Evolutionary conservation across 805 yeast species (phyloP).

Genomic region (Candida argentea): DNA sequence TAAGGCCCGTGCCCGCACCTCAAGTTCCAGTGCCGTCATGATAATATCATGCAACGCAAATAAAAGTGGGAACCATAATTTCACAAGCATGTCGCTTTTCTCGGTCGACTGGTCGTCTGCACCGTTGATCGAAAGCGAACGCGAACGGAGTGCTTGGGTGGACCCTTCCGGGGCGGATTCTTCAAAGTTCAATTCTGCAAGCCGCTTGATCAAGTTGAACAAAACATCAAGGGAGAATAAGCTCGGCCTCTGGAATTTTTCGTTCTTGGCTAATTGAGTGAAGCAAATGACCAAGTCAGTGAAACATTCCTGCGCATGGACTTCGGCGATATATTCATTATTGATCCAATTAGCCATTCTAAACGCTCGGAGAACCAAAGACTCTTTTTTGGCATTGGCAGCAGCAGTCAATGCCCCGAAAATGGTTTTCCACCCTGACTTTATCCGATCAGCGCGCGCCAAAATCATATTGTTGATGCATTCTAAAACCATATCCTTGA

Average conservation of each 20-base stretch:
- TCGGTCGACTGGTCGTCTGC: conserved; percentile 8
- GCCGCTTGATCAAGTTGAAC: conserved; percentile 47
- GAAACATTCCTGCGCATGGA: conserved; percentile 61
- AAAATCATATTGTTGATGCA: conserved; percentile 80
- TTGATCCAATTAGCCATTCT: conserved; percentile 54
- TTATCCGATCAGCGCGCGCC: conserved; percentile 62
- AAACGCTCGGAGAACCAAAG: conserved; percentile 54
- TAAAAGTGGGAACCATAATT: conserved; percentile 80
- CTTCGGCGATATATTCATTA: conserved; percentile 48
- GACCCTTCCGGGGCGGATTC: conserved; percentile 7
- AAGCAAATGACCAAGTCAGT: conserved; percentile 62
- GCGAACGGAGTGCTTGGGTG: no score
- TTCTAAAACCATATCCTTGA: conserved; percentile 82
- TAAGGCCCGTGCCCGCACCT: conserved; percentile 84
- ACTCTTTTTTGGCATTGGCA: conserved; percentile 49
- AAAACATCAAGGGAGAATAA: conserved; percentile 73
- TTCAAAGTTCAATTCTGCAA: conserved; percentile 37
- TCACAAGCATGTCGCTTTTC: conserved; percentile 31
- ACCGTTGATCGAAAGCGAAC: conserved; percentile 5
- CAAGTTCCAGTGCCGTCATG: conserved; percentile 89
- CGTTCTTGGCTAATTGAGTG: conserved; percentile 76
- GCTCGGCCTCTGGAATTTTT: conserved; percentile 68
- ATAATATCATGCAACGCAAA: conserved; percentile 79
- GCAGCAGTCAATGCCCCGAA: conserved; percentile 70
- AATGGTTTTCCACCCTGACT: conserved; percentile 92